A percentile compares a stretch with the other conserved stretches of the same genome.
phyloP scores from a whole-genome alignment of 2,329 filamentous ascomycete species.

The Penicillium sp. region DNA sequence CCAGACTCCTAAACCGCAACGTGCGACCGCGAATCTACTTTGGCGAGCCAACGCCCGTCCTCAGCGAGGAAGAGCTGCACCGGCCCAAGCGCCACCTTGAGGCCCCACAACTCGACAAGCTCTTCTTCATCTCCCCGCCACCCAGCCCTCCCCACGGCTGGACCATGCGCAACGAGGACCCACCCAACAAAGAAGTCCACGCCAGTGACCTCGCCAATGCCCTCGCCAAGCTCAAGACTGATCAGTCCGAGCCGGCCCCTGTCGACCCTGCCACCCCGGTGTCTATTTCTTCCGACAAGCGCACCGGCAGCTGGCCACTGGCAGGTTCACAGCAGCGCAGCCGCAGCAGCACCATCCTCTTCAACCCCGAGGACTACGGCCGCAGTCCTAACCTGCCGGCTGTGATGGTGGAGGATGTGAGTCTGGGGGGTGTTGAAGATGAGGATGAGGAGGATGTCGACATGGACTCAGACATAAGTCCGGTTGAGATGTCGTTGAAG shows the following conservation, averaged over 20 bases:
- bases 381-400: conserved; percentile 56
- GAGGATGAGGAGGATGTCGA: conserved; percentile 48
- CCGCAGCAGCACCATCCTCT: conserved; percentile 58
- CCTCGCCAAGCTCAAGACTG: conserved; percentile 47
- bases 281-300: conserved; percentile 33
- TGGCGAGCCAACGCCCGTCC: conserved; percentile 49
- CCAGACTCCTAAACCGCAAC: conserved; percentile 30
- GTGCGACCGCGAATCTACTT: conserved; percentile 49
- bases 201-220: conserved; percentile 58
- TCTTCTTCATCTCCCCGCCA: conserved; percentile 64
- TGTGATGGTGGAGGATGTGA: conserved; percentile 61
- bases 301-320: conserved; percentile 30
- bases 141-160: conserved; percentile 62
- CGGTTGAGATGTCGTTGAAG: conserved; percentile 41
- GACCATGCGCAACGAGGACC: conserved; percentile 59
- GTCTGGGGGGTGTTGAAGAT: conserved; percentile 40
- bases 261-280: conserved; percentile 34
- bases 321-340: conserved; percentile 35
- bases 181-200: conserved; percentile 63
- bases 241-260: conserved; percentile 15
- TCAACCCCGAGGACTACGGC: conserved; percentile 59
- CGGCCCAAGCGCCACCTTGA: conserved; percentile 47
- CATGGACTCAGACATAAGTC: conserved; percentile 27
- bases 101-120: conserved; percentile 55
- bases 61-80: conserved; percentile 27